phyloP scores from a whole-genome alignment of 1,284 basidiomycete species.

The Phylloporus sp. region DNA sequence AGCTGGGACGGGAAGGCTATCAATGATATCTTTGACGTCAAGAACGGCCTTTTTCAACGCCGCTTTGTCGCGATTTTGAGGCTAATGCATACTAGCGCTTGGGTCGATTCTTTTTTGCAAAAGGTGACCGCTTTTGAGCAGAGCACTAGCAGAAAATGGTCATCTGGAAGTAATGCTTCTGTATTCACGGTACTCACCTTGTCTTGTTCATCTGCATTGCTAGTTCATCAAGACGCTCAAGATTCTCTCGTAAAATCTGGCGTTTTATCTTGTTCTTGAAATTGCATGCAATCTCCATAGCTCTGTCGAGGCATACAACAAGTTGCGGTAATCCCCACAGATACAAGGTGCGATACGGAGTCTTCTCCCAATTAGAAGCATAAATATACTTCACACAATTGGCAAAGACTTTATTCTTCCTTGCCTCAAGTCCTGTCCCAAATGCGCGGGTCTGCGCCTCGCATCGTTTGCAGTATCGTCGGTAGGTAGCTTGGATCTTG shows the following conservation, averaged over 20 bases:
- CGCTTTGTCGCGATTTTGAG: constrained; percentile 15
- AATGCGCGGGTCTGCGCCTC: constrained; percentile 32
- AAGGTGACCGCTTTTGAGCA: constrained; percentile 29
- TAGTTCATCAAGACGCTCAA: constrained; percentile 46
- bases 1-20: constrained; percentile 22
- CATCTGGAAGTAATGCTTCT: neutral
- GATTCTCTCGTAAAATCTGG: constrained; percentile 37
- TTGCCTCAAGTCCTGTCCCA: constrained; percentile 39
- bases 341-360: constrained; percentile 52
- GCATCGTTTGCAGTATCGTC: constrained; percentile 33
- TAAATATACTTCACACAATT: constrained; percentile 43
- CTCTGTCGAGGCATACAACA: constrained; percentile 52
- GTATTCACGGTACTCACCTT: too few relatives aligned
- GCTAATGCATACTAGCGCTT: constrained; percentile 35
- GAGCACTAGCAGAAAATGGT: constrained; percentile 22
- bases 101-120: constrained; percentile 41
- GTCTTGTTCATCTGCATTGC: constrained; percentile 40
- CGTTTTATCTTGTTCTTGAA: constrained; percentile 47
- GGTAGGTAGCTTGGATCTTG: constrained; percentile 29
- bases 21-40: constrained; percentile 37
- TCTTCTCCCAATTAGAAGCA: constrained; percentile 44
- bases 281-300: constrained; percentile 37
- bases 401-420: constrained; percentile 40
- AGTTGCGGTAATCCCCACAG: constrained; percentile 60
- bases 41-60: constrained; percentile 34